Evolutionary conservation across 441 rosid species (phyloP), one percentile per base, ranked within the genome.

Genomic region (Gossypium schwendimanii): DNA sequence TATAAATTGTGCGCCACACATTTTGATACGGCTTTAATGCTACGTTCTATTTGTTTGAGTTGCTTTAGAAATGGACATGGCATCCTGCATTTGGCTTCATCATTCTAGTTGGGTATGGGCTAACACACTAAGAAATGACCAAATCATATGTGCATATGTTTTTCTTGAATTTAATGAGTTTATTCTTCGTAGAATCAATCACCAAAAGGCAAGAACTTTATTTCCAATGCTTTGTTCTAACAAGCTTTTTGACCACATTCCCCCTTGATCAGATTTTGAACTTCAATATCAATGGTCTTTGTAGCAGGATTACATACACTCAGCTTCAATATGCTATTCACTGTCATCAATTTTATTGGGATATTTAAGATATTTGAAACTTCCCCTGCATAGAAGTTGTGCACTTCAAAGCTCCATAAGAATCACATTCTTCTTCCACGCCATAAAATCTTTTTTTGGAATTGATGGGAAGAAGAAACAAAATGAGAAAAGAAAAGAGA

Each of bases 291-390:
- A 87, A 73, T 2, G 92, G 93, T 77, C 88, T 81, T 74, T 23
- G 90, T 75, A 31, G 98, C 97, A 39, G 92, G 99, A 58, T 91
- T 92, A 76, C 89, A 84, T 26, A 92, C 76, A 24, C 74, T 83
- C 69, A 94, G 80, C 75, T 83, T 85, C 81, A 94, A 73, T 2
- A 97, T 74, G 39, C 85, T 88, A 69, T 88, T 91, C 76, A 33
- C 8, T 1, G 91, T 92, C 18, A 91, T 73, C 87, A 94, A 81
- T 85, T 81, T 89, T 7, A 97, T 91, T 45, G 85, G 87, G 7
- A 92, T 94, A 15, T 94, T 91, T 4, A 98, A 86, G 83, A 84
- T 77, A 80, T 92, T 97, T 31, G 90, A 77, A 24, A 93, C 98
- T 82, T 91, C 93, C 66, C 92, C 96, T 26, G 84, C 81, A 66